Conservation (phyloP, 257 asterid species). For the Solanum piurae region DNA sequence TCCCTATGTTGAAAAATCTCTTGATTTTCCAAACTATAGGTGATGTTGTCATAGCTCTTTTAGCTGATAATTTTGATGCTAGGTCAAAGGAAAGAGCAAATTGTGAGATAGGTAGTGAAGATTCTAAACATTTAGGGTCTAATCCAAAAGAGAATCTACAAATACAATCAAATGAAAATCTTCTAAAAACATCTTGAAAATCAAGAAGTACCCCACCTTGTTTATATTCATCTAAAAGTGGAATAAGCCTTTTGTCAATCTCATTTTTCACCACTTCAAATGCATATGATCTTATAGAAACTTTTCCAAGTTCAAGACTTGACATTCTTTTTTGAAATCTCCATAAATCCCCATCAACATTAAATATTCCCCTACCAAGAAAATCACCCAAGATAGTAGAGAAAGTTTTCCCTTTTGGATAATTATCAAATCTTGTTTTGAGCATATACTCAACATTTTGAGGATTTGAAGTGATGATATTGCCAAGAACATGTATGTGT, state of each 20-base stretch:
- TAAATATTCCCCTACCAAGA: slow-evolving; percentile 38
- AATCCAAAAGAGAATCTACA: slow-evolving; percentile 40
- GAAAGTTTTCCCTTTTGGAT: slow-evolving; percentile 33
- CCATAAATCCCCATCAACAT: slow-evolving; percentile 41
- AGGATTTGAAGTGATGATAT: slow-evolving; percentile 32
- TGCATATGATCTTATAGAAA: slow-evolving; percentile 18
- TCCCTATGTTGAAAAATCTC: slow-evolving; percentile 21
- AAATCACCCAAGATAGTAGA: slow-evolving; percentile 35
- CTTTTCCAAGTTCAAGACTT: slow-evolving; percentile 22
- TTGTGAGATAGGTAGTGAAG: slow-evolving; percentile 22
- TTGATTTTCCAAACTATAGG: slow-evolving; percentile 31
- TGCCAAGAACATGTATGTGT: slow-evolving; percentile 65
- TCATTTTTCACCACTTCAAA: slow-evolving; percentile 27
- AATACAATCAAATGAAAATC: slow-evolving; percentile 33
- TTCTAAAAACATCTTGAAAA: slow-evolving; percentile 30
- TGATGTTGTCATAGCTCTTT: slow-evolving; percentile 29
- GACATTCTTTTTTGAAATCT: slow-evolving; percentile 31
- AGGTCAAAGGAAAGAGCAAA: slow-evolving; percentile 27
- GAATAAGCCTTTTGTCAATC: slow-evolving; percentile 27
- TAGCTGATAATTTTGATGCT: slow-evolving; percentile 36
- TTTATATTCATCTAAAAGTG: slow-evolving; percentile 8
- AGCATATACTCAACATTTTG: slow-evolving; percentile 34
- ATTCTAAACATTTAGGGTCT: slow-evolving; percentile 34
- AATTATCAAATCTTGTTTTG: slow-evolving; percentile 28
- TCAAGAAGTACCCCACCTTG: slow-evolving; percentile 4